These are phyloP conservation scores for Pelargonium citronellum DNA, from an alignment of 441 rosid species.

Conservation along the genomic window DNA sequence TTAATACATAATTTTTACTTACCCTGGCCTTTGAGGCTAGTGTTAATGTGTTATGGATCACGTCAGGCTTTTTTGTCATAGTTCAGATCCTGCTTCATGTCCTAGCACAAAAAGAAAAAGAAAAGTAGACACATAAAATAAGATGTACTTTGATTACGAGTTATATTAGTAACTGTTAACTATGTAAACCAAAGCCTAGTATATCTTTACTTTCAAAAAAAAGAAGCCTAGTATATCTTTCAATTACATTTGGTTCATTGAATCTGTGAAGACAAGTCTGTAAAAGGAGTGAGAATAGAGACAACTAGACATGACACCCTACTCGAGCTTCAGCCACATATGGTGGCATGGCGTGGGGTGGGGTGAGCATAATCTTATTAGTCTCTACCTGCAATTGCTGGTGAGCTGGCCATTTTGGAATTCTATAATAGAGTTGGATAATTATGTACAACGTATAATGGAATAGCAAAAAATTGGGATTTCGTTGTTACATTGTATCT, in stretches of 20 bases:
- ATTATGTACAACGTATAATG: neutral
- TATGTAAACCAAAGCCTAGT: neutral
- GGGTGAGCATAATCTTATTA: neutral
- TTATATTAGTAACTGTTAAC: neutral
- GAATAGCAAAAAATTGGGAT: neutral
- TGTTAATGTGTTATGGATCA: neutral
- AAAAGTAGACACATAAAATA: too few species aligned
- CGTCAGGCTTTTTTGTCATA: too few species aligned
- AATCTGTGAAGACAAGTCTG: neutral
- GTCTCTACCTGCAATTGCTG: neutral
- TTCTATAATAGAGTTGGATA: neutral
- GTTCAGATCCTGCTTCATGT: too few species aligned
- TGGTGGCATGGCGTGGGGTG: too few species aligned
- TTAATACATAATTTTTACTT: neutral
- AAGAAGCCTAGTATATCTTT: neutral
- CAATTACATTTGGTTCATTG: neutral
- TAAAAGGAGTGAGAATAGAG: neutral
- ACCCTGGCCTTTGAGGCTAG: neutral
- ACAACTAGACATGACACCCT: neutral
- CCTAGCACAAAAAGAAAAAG: too few species aligned
- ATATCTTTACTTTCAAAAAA: too few species aligned
- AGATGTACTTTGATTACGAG: neutral
- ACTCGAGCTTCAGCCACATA: too few species aligned
- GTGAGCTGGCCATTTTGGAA: conserved; percentile 1
- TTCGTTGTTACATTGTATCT: neutral